phyloP scores from a whole-genome alignment of 129 eudicot genomes.

The Ambrosia artemisiifolia region DNA sequence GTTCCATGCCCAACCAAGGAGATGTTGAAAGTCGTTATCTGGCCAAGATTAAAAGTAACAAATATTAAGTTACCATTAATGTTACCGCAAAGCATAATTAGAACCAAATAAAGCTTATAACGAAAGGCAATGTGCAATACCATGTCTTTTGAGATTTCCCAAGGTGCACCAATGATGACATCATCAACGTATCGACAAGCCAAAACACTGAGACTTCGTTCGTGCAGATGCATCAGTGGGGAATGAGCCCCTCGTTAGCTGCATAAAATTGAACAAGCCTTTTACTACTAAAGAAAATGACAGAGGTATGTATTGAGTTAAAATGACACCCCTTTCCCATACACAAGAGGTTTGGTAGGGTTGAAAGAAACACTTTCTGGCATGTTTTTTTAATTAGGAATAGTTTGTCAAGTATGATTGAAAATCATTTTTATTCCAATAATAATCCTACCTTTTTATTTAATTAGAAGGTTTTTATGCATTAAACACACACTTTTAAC shows the following conservation, averaged over 20 bases:
- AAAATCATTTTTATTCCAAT: neutral
- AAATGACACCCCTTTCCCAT: neutral
- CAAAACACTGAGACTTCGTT: slow-evolving; percentile 89
- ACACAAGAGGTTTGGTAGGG: neutral
- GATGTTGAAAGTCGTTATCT: slow-evolving; percentile 88
- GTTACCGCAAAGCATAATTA: neutral
- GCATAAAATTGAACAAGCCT: slow-evolving; percentile 22
- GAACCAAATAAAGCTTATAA: neutral
- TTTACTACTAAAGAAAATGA: neutral
- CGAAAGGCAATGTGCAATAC: slow-evolving; percentile 24
- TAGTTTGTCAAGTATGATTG: neutral
- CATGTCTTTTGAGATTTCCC: slow-evolving; percentile 78
- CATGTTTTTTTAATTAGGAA: neutral
- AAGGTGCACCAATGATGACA: slow-evolving; percentile 90
- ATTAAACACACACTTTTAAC: neutral
- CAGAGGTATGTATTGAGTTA: neutral
- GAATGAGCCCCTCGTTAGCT: slow-evolving; percentile 71
- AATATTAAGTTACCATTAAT: neutral
- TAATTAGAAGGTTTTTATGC: neutral
- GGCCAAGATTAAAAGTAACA: slow-evolving; percentile 1
- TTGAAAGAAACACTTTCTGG: neutral
- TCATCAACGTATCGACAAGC: slow-evolving; percentile 92
- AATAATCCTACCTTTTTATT: neutral
- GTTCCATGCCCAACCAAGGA: slow-evolving; percentile 83
- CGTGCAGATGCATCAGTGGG: slow-evolving; percentile 91